Conservation (phyloP, 768 basidiomycete genomes). For the Trametes meyenii region DNA sequence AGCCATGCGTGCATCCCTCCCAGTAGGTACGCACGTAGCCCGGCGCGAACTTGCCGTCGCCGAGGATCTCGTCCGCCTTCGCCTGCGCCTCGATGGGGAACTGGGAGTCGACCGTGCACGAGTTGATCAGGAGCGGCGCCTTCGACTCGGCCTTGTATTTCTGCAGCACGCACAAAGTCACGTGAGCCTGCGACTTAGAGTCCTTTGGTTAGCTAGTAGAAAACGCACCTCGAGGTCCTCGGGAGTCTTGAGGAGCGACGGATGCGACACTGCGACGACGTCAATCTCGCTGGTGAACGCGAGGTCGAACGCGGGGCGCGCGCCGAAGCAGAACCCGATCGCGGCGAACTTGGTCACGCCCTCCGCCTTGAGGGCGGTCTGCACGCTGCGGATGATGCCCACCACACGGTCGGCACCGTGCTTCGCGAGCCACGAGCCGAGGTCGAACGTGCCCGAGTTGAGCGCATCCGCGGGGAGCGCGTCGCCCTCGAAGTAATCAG, state of each 20-base stretch:
- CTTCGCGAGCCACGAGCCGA: conserved; percentile 37
- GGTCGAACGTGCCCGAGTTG: conserved; percentile 30
- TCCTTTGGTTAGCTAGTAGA: not conserved
- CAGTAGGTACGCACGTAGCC: conserved; percentile 41
- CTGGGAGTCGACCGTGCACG: conserved; percentile 52
- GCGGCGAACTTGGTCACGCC: conserved; percentile 63
- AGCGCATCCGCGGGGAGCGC: conserved; percentile 31
- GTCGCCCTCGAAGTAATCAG: conserved; percentile 44
- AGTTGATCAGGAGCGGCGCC: conserved; percentile 69
- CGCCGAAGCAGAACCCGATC: conserved; percentile 74
- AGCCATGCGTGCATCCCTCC: conserved; percentile 36
- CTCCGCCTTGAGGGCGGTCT: conserved; percentile 55
- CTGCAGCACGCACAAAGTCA: conserved; percentile 26
- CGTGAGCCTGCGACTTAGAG: not conserved
- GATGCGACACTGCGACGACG: conserved; percentile 57
- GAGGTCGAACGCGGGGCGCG: conserved; percentile 62
- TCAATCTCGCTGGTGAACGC: conserved; percentile 56
- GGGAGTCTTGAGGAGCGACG: conserved; percentile 61
- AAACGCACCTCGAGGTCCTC: conserved; percentile 59
- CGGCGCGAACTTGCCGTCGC: conserved; percentile 40
- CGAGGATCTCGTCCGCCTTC: conserved; percentile 43
- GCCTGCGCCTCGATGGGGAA: conserved; percentile 53
- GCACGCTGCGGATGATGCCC: conserved; percentile 56
- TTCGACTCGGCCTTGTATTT: conserved; percentile 49
- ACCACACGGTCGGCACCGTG: conserved; percentile 32